Evolutionary conservation across 2,329 filamentous ascomycete species (phyloP).

Genomic region (Waltergamsia citrina): DNA sequence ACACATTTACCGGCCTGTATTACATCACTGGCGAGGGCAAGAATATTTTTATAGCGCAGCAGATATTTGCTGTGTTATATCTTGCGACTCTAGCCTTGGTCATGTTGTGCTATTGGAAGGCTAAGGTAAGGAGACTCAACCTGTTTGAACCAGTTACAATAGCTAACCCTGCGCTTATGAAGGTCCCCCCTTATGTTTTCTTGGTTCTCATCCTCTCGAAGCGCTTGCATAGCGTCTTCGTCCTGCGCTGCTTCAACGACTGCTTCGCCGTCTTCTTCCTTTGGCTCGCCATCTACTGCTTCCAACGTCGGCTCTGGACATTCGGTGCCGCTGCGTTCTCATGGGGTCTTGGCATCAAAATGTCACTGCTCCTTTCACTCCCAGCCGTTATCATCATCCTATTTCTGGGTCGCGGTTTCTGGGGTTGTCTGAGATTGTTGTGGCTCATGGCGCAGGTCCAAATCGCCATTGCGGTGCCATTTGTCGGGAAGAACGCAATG

Average conservation of each 20-base stretch:
- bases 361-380: conserved; percentile 76
- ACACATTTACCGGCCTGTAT: conserved; percentile 77
- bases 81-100: conserved; percentile 66
- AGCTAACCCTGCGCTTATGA: background rate
- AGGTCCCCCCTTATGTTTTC: conserved; percentile 81
- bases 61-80: conserved; percentile 74
- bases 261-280: conserved; percentile 79
- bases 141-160: too few species aligned
- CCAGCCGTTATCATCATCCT: conserved; percentile 73
- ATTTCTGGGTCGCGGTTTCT: conserved; percentile 62
- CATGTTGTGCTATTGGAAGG: conserved; percentile 70
- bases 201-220: conserved; percentile 83
- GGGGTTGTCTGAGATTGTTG: conserved; percentile 56
- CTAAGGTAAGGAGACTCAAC: conserved; percentile 40
- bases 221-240: conserved; percentile 84
- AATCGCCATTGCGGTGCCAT: conserved; percentile 56
- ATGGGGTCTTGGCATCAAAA: conserved; percentile 83
- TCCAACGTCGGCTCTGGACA: conserved; percentile 68
- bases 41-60: conserved; percentile 73
- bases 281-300: conserved; percentile 70
- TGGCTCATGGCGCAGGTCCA: conserved; percentile 72
- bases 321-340: conserved; percentile 65
- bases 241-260: conserved; percentile 93
- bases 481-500: conserved; percentile 52
- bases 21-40: conserved; percentile 64